phyloP scores from a whole-genome alignment of 768 basidiomycete genomes.

The Leccinum rimulosum region DNA sequence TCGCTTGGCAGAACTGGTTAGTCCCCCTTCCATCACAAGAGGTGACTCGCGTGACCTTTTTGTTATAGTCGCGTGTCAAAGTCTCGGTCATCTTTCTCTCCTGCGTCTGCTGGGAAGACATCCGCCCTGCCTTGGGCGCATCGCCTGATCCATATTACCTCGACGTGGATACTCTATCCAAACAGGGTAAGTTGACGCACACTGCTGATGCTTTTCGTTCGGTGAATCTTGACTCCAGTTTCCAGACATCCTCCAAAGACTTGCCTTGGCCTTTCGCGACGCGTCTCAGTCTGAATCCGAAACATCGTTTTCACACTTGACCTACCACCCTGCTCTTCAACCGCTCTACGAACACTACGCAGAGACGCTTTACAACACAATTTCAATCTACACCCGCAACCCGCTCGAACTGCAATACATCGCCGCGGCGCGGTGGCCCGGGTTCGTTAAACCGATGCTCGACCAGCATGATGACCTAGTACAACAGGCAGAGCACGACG shows the following conservation, averaged over 20 bases:
- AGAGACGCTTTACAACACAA: slow-evolving; percentile 54
- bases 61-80: slow-evolving; percentile 51
- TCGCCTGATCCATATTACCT: slow-evolving; percentile 72
- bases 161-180: slow-evolving; percentile 49
- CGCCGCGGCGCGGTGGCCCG: slow-evolving; percentile 77
- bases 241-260: slow-evolving; percentile 34
- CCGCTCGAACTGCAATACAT: slow-evolving; percentile 72
- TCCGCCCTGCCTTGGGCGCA: slow-evolving; percentile 66
- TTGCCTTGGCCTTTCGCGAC: slow-evolving; percentile 39
- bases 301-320: slow-evolving; percentile 8
- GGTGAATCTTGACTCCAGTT: background rate
- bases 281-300: slow-evolving; percentile 6
- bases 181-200: slow-evolving; percentile 48
- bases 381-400: slow-evolving; percentile 64
- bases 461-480: slow-evolving; percentile 38
- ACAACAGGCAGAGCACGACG: slow-evolving; percentile 23
- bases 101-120: slow-evolving; percentile 65
- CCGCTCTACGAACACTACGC: slow-evolving; percentile 66
- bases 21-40: slow-evolving; percentile 17
- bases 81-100: slow-evolving; percentile 64
- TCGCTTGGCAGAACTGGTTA: slow-evolving; percentile 68
- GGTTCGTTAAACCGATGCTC: slow-evolving; percentile 68
- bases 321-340: slow-evolving; percentile 55
- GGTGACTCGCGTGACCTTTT: slow-evolving; percentile 22
- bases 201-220: background rate